Base-by-base conservation (phyloP, 257 asterid genomes). In the Catharanthus roseus region DNA sequence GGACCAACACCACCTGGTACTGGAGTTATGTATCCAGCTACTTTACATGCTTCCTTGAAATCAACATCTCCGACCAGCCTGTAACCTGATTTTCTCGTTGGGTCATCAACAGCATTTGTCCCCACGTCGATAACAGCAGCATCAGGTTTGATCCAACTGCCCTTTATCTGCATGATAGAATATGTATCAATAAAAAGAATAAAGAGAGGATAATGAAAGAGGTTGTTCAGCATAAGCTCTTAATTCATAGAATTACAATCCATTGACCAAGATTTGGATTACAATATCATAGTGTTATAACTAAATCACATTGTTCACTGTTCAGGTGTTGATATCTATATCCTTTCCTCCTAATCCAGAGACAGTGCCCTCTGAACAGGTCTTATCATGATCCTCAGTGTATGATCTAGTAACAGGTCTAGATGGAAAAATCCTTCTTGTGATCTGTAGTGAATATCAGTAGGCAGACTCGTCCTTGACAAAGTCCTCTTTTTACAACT, bases 1-100 rank as follows among this genome's bases (percentile, higher is more conserved):
- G 99, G 99, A 71, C 99, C 99, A 33, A 91, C 97, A 3, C 97
- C 97, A 61, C 97, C 99, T 0, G 99, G 96, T 80, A 93, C 99
- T 2, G 97, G 99, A 72, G 97, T 93, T 68, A 93, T 81, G 70
- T 87, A 91, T 69, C 96, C 96, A 19, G 99, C 97, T 24, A 87
- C 89, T 67, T 84, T 81, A 69, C 93, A 82, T 36, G 95, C 99
- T 86, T 89, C 96, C 0, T 88, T 75, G 70, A 75, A 93, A 77
- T 91, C 93, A 65, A 91, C 96, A 67, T 93, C 99, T 73, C 99
- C 99, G 24, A 93, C 99, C 2, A 93, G 95, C 81, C 96, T 83
- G 47, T 93, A 93, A 49, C 99, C 96, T 28, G 96, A 75, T 70
- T 89, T 93, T 84, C 77, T 93, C 33, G 82, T 85, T 7, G 90